Base-by-base conservation (phyloP, 1,284 basidiomycete species). In the Fomitopsis betulina region DNA sequence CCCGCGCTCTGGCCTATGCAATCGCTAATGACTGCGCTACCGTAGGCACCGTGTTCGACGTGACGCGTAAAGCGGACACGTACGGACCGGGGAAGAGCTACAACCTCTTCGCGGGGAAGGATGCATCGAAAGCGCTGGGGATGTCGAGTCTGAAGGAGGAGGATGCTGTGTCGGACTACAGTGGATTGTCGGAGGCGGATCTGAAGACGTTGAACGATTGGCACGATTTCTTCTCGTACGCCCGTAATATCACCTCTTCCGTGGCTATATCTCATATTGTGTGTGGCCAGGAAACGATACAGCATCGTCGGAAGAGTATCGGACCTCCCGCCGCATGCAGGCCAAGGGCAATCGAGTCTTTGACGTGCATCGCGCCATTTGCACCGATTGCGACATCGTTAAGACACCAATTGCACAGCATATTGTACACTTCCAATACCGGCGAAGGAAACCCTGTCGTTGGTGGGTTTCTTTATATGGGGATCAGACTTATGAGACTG, bases 131-230 rank as follows among this genome's bases (percentile, higher is more conserved):
- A 62, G 93, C 89, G 0, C 76, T 96, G 2, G 93, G 93, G 17
- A 84, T 87, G 82, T 96, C 93, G 38, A 94, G 91, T 66, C 76
- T 98, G 65, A 94, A 94, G 64, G 75, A 80, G 5, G 91, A 95
- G 71, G 89, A 98, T 69, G 96, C 96, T 0, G 80, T 95, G 3
- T 75, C 94, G 4, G 96, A 99, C 71, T 98, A 93, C 72, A 92
- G 87, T 63, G 76, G 72, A 0, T 80, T 99, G 50, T 81, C 83
- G 55, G 87, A 86, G 62, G 83, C 83, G 63, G 92, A 97, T 70
- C 72, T 76, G 72, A 93, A 94, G 73, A 91, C 93, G 1, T 79
- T 98, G 55, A 83, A 97, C 62, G 94, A 97, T 67, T 98, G 96
- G 96, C 81, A 90, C 70, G 68, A 78, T 6, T 96, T 96, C 75